Evolutionary conservation across 306 rosid genomes (phyloP), one percentile per base, ranked within the genome.

Genomic region (Bauhinia variegata): DNA sequence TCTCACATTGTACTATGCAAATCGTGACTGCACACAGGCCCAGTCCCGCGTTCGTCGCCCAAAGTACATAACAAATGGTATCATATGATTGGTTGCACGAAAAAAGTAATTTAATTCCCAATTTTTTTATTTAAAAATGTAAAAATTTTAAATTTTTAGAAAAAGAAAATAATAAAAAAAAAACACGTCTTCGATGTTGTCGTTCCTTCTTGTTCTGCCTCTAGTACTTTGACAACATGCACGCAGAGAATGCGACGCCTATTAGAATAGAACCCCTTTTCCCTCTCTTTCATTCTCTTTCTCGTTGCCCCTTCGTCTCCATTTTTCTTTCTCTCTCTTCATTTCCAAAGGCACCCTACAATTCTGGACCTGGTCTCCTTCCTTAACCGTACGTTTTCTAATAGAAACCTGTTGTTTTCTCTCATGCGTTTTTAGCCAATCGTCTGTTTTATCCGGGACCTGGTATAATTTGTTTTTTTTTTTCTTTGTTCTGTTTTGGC

Each of bases 191-290:
- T 62, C 48, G 72, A 32, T 7, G 73, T 19, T 49, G 28, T 36
- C 47, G n/a, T 1, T 23, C 3, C 12, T 41, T 56, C 15, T 33
- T 23, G 49, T 11, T 50, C 31, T 18, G 16, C 70, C 54, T 46
- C 73, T 75, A 47, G 54, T 54, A 47, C 49, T 47, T 36, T 41
- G 68, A 71, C 74, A 46, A 70, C 68, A 83, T 68, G 80, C 71
- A 65, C 13, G 54, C 72, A 18, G 80, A 76, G 75, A 78, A 78
- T 58, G 63, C 57, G 60, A 46, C 67, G 78, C 71, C 78, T 76
- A 73, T 59, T 78, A 75, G 74, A n/a, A n/a, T n/a, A n/a, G n/a
- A 80, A 67, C 72, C 34, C 43, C 2, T 39, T 49, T 13, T 72
- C 50, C 56, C 39, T 44, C 53, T n/a, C 11, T 54, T 33, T 15